Evolutionary conservation across 352 stramenopile species (phyloP), one percentile per base, ranked within the genome.

Genomic region (Phytophthora cryptogea): DNA sequence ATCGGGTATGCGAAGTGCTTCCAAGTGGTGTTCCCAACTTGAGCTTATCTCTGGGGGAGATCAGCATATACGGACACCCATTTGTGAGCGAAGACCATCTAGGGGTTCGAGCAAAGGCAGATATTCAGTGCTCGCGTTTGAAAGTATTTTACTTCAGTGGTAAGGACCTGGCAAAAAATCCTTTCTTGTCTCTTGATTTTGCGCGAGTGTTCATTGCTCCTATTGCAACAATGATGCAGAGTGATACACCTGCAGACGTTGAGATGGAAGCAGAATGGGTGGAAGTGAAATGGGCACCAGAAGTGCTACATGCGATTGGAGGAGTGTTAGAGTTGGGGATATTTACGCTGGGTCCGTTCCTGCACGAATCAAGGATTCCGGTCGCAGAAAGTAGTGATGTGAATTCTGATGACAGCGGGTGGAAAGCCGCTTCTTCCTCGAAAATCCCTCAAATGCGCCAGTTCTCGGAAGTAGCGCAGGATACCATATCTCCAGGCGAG

Each of bases 231-330:
- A 68, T 79, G 42, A 78, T 78, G 42, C 62, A 66, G 16, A 67
- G 65, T 37, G 57, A 73, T 6, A 47, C 46, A 5, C 57, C 63
- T 7, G 83, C 80, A 9, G 64, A 87, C 7, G 58, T 92, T 28
- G 85, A 94, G 51, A 78, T 92, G 76, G 83, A 92, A 37, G 73
- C 74, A 27, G 81, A 94, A 54, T 90, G 83, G 81, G 58, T 92
- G 5, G 80, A 94, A 57, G 62, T 88, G 1, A 84, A 84, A 32
- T 94, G 82, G 79, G 70, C 72, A 3, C 69, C 81, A 5, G 70
- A 87, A 30, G 70, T 77, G 0, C 59, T 94, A 9, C 81, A 92
- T 51, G 70, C 74, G 1, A 79, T 94, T 16, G 85, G 77, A 3
- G 83, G 81, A 1, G 51, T 83, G 35, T 37, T 90, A 2, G 78